Conservation (phyloP, 2,329 filamentous ascomycete genomes). For the Microsporum canis region DNA sequence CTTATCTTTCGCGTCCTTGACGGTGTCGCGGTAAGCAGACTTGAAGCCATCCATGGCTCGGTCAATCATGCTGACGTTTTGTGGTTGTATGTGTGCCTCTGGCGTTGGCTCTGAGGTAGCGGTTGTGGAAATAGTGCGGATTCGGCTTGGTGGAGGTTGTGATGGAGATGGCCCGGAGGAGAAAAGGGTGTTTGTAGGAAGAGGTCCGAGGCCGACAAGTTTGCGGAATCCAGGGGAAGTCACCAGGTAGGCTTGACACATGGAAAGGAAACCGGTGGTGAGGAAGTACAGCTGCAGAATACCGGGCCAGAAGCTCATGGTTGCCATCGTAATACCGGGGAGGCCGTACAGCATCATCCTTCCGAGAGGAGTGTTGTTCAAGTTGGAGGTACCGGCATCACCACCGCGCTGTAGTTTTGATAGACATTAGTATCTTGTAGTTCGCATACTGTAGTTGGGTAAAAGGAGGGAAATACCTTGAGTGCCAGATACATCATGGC, state of each 20-base stretch:
- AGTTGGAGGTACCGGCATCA: conserved; percentile 24
- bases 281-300: conserved; percentile 55
- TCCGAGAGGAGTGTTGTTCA: conserved; percentile 18
- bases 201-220: conserved; percentile 19
- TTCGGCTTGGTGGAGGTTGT: conserved; percentile 2
- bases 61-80: conserved; percentile 25
- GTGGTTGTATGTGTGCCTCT: conserved; percentile 7
- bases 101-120: conserved; percentile 8
- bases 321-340: conserved; percentile 41
- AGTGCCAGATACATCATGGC: conserved; percentile 47
- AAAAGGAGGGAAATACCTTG: conserved; percentile 34
- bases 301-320: conserved; percentile 47
- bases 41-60: conserved; percentile 26
- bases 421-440: not conserved
- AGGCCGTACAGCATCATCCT: conserved; percentile 32
- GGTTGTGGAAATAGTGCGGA: conserved; percentile 6
- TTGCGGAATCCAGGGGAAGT: conserved; percentile 25
- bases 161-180: not conserved
- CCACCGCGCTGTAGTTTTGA: conserved; percentile 21
- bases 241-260: conserved; percentile 38
- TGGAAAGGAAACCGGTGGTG: conserved; percentile 26
- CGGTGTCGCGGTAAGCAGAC: conserved; percentile 17
- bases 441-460: not conserved
- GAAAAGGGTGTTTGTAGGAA: conserved; percentile 7
- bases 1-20: conserved; percentile 17